Base-by-base conservation (phyloP, 768 basidiomycete species). In the Fomitopsis pulvina region DNA sequence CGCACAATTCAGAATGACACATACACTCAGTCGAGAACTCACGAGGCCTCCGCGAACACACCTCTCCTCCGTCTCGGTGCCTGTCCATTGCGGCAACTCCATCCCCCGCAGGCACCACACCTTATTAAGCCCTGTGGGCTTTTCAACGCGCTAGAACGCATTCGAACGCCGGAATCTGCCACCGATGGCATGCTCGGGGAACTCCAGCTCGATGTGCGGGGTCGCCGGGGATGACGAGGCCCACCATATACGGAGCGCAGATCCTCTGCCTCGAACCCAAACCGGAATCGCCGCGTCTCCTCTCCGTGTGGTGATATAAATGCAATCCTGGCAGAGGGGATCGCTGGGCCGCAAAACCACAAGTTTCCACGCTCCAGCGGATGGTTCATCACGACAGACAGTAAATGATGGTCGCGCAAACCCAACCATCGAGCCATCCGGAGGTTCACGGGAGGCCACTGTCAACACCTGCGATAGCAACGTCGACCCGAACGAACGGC, bases 401-500 rank as follows among this genome's bases (percentile, higher is more conserved):
- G 34, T 37, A 37, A 37, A 16, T 18, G 18, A 14, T 37, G 34
- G 14, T 37, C 34, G 14, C 14, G 14, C 34, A 16, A 37, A 37
- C 34, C 34, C 14, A 37, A 5, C 14, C 7, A 16, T 37, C 6
- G 14, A 18, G 34, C 4, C 18, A 14, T 32, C 14, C 34, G 32
- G 25, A 46, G n/a, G 18, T 34, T 24, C 10, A 22, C 20, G 25
- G 24, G 11, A 8, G 4, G 21, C 18, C 45, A 37, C 24, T 21
- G 28, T 32, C 20, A 18, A 21, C 12, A 27, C 52, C 40, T 11
- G 20, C 2, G 22, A 18, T 42, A 51, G 56, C 29, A 52, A 28
- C 5, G 14, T n/a, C 12, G 42, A 2, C 25, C 53, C 57, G 24
- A 29, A 9, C 9, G 29, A n/a, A 14, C n/a, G 50, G 57, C 8